Evolutionary conservation across 2,329 filamentous ascomycete genomes (phyloP), one percentile per base, ranked within the genome.

Genomic region (Lachnellula willkommii): DNA sequence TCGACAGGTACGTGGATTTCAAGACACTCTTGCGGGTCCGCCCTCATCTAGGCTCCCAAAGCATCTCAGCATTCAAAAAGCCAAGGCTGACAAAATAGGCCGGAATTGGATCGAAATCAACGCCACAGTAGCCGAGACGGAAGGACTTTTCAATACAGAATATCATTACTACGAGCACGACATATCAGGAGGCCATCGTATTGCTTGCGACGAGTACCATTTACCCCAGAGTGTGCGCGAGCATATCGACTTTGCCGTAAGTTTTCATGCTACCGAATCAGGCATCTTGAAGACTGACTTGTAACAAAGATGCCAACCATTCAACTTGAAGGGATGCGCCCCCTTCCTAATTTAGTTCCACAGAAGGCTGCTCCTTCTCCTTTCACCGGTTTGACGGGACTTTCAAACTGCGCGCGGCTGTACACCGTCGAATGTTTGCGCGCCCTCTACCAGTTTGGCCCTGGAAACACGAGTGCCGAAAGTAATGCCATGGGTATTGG

Each of bases 151-250:
- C 46, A 63, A 65, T 50, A 68, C 68, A 53, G 81, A 84, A 60
- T 83, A 79, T 47, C 79, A 82, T 53, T 75, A 82, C 35, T 78
- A 81, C 53, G 81, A 86, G 66, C 81, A 84, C 67, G 35, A 50
- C 14, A 67, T 77, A 26, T 46, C 50, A 14, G 80, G 77, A 50
- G 70, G 52, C 11, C 35, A 52, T 22, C 39, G 36, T 35, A 36
- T 60, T 42, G 55, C 51, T 36, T 57, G 49, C 48, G 67, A 71
- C 14, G 66, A 71, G 61, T 79, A 80, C 65, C 75, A 77, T 55
- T 67, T 82, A 5, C 79, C 79, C 0, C 69, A 72, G 37, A 63
- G 73, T 43, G 58, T 82, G 11, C 71, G 71, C 42, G 58, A 70
- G 9, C 77, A 82, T 55, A 70, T 83, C 52, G 79, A 82, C 67